phyloP scores from a whole-genome alignment of 1,284 basidiomycete genomes.

The Mycosarcoma maydis region DNA sequence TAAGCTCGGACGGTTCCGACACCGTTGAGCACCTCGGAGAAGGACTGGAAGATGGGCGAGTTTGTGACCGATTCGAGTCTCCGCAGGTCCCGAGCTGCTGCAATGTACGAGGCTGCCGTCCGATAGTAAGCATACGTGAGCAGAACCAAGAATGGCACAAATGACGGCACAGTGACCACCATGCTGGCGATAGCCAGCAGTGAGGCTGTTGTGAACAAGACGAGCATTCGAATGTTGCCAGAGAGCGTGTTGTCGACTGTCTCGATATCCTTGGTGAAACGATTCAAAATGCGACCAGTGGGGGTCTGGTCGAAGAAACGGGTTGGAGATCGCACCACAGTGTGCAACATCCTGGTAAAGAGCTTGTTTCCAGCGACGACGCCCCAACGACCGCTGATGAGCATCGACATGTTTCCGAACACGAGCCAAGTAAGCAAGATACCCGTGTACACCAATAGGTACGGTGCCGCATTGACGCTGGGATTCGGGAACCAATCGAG shows the following conservation, averaged over 20 bases:
- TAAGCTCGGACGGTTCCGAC: slow-evolving; percentile 71
- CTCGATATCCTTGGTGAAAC: slow-evolving; percentile 70
- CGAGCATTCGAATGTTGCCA: slow-evolving; percentile 20
- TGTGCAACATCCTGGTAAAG: slow-evolving; percentile 49
- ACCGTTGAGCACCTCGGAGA: slow-evolving; percentile 68
- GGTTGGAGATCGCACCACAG: slow-evolving; percentile 51
- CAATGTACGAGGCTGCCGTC: slow-evolving; percentile 69
- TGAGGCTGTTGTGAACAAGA: slow-evolving; percentile 59
- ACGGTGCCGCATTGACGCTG: slow-evolving; percentile 17
- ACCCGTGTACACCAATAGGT: slow-evolving; percentile 13
- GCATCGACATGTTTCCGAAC: neutral
- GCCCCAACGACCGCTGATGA: slow-evolving; percentile 3
- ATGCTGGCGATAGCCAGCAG: slow-evolving; percentile 64
- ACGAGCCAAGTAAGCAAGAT: slow-evolving; percentile 5
- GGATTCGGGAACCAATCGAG: slow-evolving; percentile 9
- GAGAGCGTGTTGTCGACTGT: slow-evolving; percentile 69
- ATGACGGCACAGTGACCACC: slow-evolving; percentile 60
- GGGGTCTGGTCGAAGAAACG: slow-evolving; percentile 59
- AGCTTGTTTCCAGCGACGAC: slow-evolving; percentile 42
- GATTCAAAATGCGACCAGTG: slow-evolving; percentile 71
- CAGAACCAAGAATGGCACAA: slow-evolving; percentile 67
- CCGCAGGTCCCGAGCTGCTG: slow-evolving; percentile 69
- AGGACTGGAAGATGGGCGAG: slow-evolving; percentile 66
- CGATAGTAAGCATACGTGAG: slow-evolving; percentile 69
- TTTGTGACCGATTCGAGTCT: slow-evolving; percentile 62